Conservation (phyloP, 257 asterid genomes). For the Solanum boliviense region DNA sequence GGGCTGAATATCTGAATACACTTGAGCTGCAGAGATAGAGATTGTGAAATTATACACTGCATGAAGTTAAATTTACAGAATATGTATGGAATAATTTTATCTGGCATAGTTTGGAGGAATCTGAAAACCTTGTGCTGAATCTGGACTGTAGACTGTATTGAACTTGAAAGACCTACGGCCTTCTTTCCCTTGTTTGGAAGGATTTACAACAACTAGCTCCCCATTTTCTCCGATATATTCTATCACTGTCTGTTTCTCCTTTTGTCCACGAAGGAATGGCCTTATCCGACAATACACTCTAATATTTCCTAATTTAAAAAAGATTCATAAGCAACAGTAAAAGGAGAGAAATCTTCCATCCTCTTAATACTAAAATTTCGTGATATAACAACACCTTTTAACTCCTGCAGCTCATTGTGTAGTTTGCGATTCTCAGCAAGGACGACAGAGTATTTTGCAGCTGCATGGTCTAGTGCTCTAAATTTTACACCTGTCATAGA, state of each 20-base stretch:
- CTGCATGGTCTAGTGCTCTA: constrained; percentile 43
- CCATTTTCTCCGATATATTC: constrained; percentile 84
- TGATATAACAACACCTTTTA: constrained; percentile 50
- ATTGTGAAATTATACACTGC: background rate
- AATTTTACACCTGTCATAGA: constrained; percentile 35
- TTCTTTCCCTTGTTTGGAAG: constrained; percentile 86
- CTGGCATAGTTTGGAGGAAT: background rate
- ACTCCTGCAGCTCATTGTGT: constrained; percentile 78
- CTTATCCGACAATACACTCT: constrained; percentile 92
- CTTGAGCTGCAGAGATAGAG: constrained; percentile 47
- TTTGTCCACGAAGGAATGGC: constrained; percentile 82
- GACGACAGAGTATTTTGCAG: constrained; percentile 39
- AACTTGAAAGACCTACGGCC: constrained; percentile 80
- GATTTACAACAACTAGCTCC: constrained; percentile 59
- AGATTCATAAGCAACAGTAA: background rate
- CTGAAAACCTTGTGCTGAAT: constrained; percentile 76
- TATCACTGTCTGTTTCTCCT: constrained; percentile 51
- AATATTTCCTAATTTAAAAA: constrained; percentile 53
- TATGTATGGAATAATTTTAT: background rate
- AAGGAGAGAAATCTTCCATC: background rate
- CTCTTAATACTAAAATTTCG: background rate
- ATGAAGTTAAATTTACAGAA: background rate
- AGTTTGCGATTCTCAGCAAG: constrained; percentile 63
- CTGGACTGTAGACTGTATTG: constrained; percentile 59
- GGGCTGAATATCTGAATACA: constrained; percentile 73